Base-by-base conservation (phyloP, 1,284 basidiomycete genomes). In the Leccinum insolens region DNA sequence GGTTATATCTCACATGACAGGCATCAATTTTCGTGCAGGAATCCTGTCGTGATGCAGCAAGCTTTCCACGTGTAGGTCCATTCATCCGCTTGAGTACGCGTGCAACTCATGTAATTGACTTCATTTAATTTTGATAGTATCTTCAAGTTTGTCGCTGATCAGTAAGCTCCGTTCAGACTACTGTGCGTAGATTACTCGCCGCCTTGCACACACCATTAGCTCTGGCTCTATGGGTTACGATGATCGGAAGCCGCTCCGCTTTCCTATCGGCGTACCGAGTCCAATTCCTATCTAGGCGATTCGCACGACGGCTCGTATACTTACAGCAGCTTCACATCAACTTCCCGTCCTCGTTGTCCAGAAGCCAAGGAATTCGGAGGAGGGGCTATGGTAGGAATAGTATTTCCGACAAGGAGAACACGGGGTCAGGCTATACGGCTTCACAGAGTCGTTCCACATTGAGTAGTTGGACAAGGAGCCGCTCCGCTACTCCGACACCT, bases 391-490 rank as follows among this genome's bases (percentile, higher is more conserved):
- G 84, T 17, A 80, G 74, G 78, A 66, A 69, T 71, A 68, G 71
- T 63, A 41, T 70, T 7, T 86, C 84, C 2, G 88, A 90, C 68
- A 89, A 86, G 74, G 89, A 90, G 76, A 89, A 90, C 25, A 65
- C 62, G 2, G 55, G 64, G 1, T 71, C 77, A 2, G 74, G 78
- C 0, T 79, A 78, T 49, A 71, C 77, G 0, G 70, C 68, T 25
- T 78, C 77, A 11, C 75, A 76, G 37, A 79, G 74, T 69, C 78
- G 77, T 7, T 79, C 79, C 12, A 80, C 76, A 5, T 39, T 80
- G 15, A 80, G 79, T 39, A 77, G 66, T 11, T 80, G 78, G 78
- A 79, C 76, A 5, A 79, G 78, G 65, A 78, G 77, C 34, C 76
- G 76, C 14, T 77, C 78, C 6, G 57, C 64, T 39, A 77, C 76